Evolutionary conservation across 1,284 basidiomycete species (phyloP).

Genomic region (Anthracocystis panici-leucophaei): DNA sequence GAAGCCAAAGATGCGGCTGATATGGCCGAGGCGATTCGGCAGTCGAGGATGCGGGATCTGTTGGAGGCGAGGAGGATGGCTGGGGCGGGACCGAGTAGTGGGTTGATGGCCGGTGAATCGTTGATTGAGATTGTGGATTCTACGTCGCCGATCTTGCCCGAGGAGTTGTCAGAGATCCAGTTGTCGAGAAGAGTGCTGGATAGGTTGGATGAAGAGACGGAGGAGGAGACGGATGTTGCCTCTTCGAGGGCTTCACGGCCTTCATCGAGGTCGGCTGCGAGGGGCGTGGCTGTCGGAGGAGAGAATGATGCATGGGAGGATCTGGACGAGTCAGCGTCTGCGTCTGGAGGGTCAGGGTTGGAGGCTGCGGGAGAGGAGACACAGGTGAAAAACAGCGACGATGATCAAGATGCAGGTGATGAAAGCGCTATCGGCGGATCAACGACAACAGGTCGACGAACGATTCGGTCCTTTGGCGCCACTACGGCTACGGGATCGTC

Average conservation of each 20-base stretch:
- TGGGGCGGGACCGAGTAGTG: constrained; percentile 31
- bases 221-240: constrained; percentile 61
- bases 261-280: constrained; percentile 1
- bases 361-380: background rate
- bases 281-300: background rate
- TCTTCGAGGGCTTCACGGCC: constrained; percentile 15
- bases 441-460: constrained; percentile 31
- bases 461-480: constrained; percentile 40
- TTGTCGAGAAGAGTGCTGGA: constrained; percentile 55
- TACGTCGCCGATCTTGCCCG: constrained; percentile 29
- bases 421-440: constrained; percentile 45
- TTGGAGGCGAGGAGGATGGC: constrained; percentile 54
- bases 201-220: constrained; percentile 63
- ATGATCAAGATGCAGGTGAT: constrained; percentile 18
- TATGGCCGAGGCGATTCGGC: constrained; percentile 40
- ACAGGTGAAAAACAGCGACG: constrained; percentile 1
- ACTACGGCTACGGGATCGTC: constrained; percentile 26
- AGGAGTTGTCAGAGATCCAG: constrained; percentile 39
- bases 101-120: constrained; percentile 9
- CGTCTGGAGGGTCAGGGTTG: constrained; percentile 5
- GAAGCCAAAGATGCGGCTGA: constrained; percentile 48
- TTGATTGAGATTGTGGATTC: constrained; percentile 40
- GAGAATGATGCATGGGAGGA: constrained; percentile 49
- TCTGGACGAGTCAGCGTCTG: constrained; percentile 20
- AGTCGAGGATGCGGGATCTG: constrained; percentile 47